These are phyloP conservation scores for Fusarium anthophilum DNA, from an alignment of 2,329 filamentous ascomycete species.

Conservation along the genomic window DNA sequence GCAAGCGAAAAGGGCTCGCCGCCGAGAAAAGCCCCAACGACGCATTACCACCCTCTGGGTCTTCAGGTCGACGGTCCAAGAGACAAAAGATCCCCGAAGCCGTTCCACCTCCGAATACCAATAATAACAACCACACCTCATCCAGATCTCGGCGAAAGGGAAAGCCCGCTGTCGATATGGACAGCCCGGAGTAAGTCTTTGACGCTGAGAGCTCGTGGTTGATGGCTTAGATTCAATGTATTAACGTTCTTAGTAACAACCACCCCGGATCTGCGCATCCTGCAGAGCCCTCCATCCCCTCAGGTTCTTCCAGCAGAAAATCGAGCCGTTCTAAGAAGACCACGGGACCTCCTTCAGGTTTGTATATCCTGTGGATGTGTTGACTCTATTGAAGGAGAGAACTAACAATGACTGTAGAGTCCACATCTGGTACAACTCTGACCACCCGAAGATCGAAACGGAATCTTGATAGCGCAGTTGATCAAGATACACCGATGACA, in stretches of 20 bases:
- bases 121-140: slow-evolving; percentile 42
- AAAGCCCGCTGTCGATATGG: slow-evolving; percentile 74
- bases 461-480: slow-evolving; percentile 58
- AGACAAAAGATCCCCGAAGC: slow-evolving; percentile 72
- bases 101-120: slow-evolving; percentile 46
- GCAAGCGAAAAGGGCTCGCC: slow-evolving; percentile 80
- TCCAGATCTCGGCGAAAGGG: slow-evolving; percentile 66
- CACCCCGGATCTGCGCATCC: slow-evolving; percentile 68
- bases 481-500: slow-evolving; percentile 76
- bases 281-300: slow-evolving; percentile 64
- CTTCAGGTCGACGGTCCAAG: slow-evolving; percentile 71
- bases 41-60: slow-evolving; percentile 39
- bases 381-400: background rate
- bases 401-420: slow-evolving; percentile 44
- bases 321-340: slow-evolving; percentile 76
- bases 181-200: slow-evolving; percentile 70
- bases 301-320: slow-evolving; percentile 76
- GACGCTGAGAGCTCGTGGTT: background rate
- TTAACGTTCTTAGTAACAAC: slow-evolving; percentile 36
- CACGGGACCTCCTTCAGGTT: slow-evolving; percentile 57
- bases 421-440: slow-evolving; percentile 48
- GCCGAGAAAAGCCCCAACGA: slow-evolving; percentile 59
- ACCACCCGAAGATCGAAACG: slow-evolving; percentile 63
- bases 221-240: background rate
- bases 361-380: slow-evolving; percentile 8